Conservation (phyloP, 257 asterid genomes). For the Solanum sejunctum region DNA sequence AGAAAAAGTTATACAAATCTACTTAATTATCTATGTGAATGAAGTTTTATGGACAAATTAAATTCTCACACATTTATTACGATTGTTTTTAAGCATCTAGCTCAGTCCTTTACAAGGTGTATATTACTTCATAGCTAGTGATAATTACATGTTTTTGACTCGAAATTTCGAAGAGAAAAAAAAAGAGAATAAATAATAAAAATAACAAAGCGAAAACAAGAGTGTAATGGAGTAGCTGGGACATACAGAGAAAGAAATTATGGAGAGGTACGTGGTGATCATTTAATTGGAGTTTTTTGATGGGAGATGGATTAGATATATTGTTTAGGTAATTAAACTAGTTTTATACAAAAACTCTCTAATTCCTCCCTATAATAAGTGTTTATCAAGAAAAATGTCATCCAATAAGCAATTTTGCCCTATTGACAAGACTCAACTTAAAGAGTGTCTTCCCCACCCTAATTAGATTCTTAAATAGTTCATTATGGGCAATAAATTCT, state of each 20-base stretch:
- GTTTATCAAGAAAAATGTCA: neutral
- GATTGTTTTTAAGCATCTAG: neutral
- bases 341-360: neutral
- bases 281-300: neutral
- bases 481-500: constrained; percentile 26
- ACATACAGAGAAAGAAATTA: constrained; percentile 1
- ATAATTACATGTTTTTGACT: neutral
- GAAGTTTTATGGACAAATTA: neutral
- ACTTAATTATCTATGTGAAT: neutral
- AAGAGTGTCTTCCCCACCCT: constrained; percentile 7
- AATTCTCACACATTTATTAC: neutral
- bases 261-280: neutral
- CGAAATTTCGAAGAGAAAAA: neutral
- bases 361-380: constrained; percentile 6
- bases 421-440: constrained; percentile 69
- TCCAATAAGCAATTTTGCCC: constrained; percentile 20
- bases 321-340: constrained; percentile 2
- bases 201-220: neutral
- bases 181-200: neutral
- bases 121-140: neutral
- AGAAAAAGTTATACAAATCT: neutral
- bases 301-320: constrained; percentile 21
- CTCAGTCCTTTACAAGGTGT: neutral
- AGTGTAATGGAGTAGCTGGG: constrained; percentile 9
- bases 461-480: constrained; percentile 24